Evolutionary conservation across 805 yeast species (phyloP), one percentile per base, ranked within the genome.

Genomic region (Monosporozyma servazzii): DNA sequence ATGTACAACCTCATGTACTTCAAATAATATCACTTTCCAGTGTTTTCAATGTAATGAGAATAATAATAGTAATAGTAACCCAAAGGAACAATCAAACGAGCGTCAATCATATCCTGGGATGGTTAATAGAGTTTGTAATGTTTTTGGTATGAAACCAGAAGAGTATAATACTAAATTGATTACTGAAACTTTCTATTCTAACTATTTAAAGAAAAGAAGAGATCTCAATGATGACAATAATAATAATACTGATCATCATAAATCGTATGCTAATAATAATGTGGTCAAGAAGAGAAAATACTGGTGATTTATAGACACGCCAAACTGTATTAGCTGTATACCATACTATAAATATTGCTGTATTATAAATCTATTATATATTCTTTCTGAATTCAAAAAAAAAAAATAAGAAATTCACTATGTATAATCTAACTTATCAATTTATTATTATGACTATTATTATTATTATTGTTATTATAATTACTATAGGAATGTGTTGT

Each of bases 101-200:
- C 37, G 5, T 2, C 37, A 45, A 30, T 30, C 20, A 7, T 51
- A 51, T 29, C 54, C 54, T 7, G 54, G 54, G 11, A 51, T 51
- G 54, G 51, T 51, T 18, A 51, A 51, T 30, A 49, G 37, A n/a
- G 54, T 51, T 15, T 45, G 27, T 33, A 29, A 39, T 29, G 46
- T 51, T 5, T 47, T 46, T 44, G 54, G 54, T 20, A 44, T 51
- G 48, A 44, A 36, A 18, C 49, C 54, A 11, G 51, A 48, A 4
- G 54, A 51, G 10, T 51, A 51, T 45, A 51, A 51, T 30, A 23
- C 17, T 17, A 48, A 43, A 37, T 33, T 48, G 23, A n/a, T 27
- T 13, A 33, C 40, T 9, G 30, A 33, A 30, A 48, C 45, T 23
- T 18, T 37, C 11, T 25, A 37, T n/a, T 30, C 29, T 11, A 29